Conservation (phyloP, 768 basidiomycete species). For the Lentinula sp. region DNA sequence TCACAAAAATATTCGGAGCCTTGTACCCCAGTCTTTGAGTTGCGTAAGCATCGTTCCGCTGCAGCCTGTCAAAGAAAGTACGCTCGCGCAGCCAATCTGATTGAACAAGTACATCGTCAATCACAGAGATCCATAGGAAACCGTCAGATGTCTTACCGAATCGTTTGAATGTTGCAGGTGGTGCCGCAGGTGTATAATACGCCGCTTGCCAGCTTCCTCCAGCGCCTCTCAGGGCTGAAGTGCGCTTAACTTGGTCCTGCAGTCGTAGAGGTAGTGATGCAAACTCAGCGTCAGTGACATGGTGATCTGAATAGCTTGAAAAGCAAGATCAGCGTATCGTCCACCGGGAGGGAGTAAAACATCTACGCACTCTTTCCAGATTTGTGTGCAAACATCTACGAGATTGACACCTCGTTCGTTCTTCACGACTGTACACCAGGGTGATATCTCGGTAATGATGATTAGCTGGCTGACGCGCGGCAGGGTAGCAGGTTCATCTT, state of each 20-base stretch:
- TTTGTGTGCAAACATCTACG: slow-evolving; percentile 62
- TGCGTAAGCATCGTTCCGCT: slow-evolving; percentile 55
- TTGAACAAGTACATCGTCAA: background rate
- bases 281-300: slow-evolving; percentile 64
- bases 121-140: background rate
- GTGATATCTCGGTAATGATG: slow-evolving; percentile 53
- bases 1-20: slow-evolving; percentile 75
- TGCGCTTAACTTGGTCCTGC: slow-evolving; percentile 69
- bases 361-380: slow-evolving; percentile 68
- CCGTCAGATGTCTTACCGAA: slow-evolving; percentile 40
- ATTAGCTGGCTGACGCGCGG: slow-evolving; percentile 56
- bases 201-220: slow-evolving; percentile 16
- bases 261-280: slow-evolving; percentile 49
- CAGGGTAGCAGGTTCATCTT: slow-evolving; percentile 65
- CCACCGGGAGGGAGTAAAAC: background rate
- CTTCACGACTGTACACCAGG: slow-evolving; percentile 75
- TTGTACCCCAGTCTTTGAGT: slow-evolving; percentile 61
- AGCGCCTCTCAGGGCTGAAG: slow-evolving; percentile 33
- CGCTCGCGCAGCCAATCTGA: slow-evolving; percentile 76
- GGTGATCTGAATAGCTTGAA: slow-evolving; percentile 60
- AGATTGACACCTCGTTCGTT: slow-evolving; percentile 73
- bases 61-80: slow-evolving; percentile 61
- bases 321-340: too few species aligned
- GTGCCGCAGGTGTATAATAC: slow-evolving; percentile 45
- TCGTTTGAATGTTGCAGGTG: slow-evolving; percentile 49